Evolutionary conservation across 148 eudicot species (phyloP).

Genomic region (Pouteria glomerata): DNA sequence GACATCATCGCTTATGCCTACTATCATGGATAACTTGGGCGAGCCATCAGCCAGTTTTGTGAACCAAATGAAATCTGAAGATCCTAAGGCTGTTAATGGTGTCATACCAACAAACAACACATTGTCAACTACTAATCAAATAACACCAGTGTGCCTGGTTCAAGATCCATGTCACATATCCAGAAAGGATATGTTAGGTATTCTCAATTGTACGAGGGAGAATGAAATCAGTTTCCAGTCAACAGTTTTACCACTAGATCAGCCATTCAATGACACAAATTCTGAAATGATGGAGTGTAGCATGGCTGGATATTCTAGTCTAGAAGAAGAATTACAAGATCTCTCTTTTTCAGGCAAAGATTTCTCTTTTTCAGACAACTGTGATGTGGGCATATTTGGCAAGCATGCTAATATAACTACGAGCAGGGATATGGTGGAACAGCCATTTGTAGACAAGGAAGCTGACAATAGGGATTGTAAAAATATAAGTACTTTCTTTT

Average conservation of each 20-base stretch:
- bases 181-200: constrained; percentile 9
- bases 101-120: constrained; percentile 12
- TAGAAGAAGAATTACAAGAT: constrained; percentile 26
- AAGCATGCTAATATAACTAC: constrained; percentile 13
- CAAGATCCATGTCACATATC: constrained; percentile 4
- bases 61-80: constrained; percentile 20
- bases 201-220: constrained; percentile 12
- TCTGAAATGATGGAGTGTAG: constrained; percentile 14
- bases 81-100: constrained; percentile 13
- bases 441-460: constrained; percentile 14
- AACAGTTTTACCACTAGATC: constrained; percentile 16
- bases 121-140: constrained; percentile 14
- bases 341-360: too few relatives aligned
- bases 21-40: constrained; percentile 21
- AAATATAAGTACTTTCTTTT: constrained; percentile 20
- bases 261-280: too few relatives aligned
- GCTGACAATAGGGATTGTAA: constrained; percentile 3
- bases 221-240: constrained; percentile 17
- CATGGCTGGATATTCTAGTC: constrained; percentile 21
- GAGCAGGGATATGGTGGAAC: constrained; percentile 11
- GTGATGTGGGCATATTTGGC: constrained; percentile 20
- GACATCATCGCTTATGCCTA: constrained; percentile 15
- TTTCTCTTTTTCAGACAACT: constrained; percentile 8
- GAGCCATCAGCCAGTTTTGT: constrained; percentile 15
- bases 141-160: too few relatives aligned